A percentile compares a stretch with the other conserved stretches of the same genome.
These are phyloP conservation scores for Galerina marginata DNA, from an alignment of 768 basidiomycete species.

Conservation along the genomic window DNA sequence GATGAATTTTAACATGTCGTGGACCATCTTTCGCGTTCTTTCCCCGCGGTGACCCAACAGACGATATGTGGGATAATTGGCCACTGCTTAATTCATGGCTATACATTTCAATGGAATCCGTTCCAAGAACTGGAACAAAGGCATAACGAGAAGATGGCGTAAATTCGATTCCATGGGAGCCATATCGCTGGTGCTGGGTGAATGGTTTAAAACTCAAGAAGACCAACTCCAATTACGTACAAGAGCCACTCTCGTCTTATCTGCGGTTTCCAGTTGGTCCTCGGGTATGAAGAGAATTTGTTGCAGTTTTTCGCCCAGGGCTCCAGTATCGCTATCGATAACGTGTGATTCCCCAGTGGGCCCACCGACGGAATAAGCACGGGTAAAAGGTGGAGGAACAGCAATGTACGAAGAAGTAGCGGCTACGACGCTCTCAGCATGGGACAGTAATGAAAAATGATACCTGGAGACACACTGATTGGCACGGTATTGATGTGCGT, in stretches of 20 bases:
- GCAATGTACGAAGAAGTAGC: slow-evolving; percentile 60
- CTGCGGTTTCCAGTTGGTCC: slow-evolving; percentile 46
- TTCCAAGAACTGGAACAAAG: slow-evolving; percentile 57
- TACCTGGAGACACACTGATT: slow-evolving; percentile 42
- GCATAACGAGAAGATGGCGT: slow-evolving; percentile 39
- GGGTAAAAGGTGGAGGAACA: slow-evolving; percentile 51
- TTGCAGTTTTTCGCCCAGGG: slow-evolving; percentile 49
- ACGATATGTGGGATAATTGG: slow-evolving; percentile 39
- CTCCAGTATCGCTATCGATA: slow-evolving; percentile 40
- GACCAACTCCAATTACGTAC: slow-evolving; percentile 30
- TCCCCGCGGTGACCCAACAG: slow-evolving; percentile 45
- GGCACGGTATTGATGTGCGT: slow-evolving; percentile 48
- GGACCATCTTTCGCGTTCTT: slow-evolving; percentile 48
- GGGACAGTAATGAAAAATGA: neutral
- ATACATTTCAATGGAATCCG: slow-evolving; percentile 54
- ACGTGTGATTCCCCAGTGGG: slow-evolving; percentile 55
- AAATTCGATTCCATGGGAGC: slow-evolving; percentile 58
- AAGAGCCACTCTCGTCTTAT: slow-evolving; percentile 56
- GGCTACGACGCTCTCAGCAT: slow-evolving; percentile 32
- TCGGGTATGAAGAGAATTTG: slow-evolving; percentile 52
- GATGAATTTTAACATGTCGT: slow-evolving; percentile 57
- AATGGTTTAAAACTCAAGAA: neutral
- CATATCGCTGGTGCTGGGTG: slow-evolving; percentile 41
- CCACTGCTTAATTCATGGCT: slow-evolving; percentile 37
- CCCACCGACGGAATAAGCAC: slow-evolving; percentile 56